Percentiles rank a stretch among this genome's conserved stretches.
These are phyloP conservation scores for Camillea tinctor DNA, from an alignment of 2,329 filamentous ascomycete species.

Conservation along the genomic window DNA sequence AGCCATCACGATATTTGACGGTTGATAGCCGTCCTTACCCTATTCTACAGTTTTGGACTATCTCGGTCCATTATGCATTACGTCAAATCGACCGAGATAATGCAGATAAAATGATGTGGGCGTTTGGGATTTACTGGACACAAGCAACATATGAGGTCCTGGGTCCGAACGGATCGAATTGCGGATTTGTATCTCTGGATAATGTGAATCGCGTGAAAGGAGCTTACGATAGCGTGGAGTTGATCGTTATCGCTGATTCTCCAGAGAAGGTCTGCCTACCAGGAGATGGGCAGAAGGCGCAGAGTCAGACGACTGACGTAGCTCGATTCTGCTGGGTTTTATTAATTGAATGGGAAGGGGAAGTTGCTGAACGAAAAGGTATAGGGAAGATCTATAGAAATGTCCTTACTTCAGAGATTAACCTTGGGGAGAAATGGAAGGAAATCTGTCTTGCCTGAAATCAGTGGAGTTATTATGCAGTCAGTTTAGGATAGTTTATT, in stretches of 20 bases:
- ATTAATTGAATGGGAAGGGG: conserved; percentile 14
- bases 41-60: conserved; percentile 18
- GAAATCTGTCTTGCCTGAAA: conserved; percentile 15
- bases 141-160: conserved; percentile 13
- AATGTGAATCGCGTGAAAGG: not conserved
- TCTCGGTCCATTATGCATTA: conserved; percentile 10
- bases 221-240: conserved; percentile 5
- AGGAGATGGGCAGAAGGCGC: not conserved
- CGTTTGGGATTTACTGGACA: conserved; percentile 19
- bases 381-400: conserved; percentile 18
- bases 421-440: conserved; percentile 14
- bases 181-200: conserved; percentile 19
- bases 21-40: conserved; percentile 3
- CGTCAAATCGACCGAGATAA: conserved; percentile 13
- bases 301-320: not conserved
- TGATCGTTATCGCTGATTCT: conserved; percentile 17
- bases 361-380: conserved; percentile 20
- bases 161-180: conserved; percentile 5
- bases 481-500: too few relatives aligned
- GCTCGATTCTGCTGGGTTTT: conserved; percentile 19
- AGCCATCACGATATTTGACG: conserved; percentile 4
- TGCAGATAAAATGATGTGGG: conserved; percentile 17
- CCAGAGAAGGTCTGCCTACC: conserved; percentile 5
- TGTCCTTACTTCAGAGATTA: conserved; percentile 6
- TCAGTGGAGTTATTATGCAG: too few relatives aligned